A percentile compares a stretch with the other conserved stretches of the same genome.
phyloP scores from a whole-genome alignment of 495 filamentous ascomycete genomes.

The Talaromyces stipitatus region DNA sequence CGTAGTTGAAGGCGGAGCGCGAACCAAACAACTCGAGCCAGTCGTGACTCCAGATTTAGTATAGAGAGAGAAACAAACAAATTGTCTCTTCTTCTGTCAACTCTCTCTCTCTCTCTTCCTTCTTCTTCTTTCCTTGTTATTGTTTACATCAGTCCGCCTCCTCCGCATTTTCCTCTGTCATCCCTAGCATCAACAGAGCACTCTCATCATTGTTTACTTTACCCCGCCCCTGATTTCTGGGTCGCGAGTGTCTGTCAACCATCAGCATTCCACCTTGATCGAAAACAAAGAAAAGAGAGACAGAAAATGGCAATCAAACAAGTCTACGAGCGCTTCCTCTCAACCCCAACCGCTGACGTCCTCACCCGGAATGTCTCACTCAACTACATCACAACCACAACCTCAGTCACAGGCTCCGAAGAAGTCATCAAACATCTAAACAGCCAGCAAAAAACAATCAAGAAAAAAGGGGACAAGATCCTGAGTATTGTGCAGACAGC shows the following conservation, averaged over 20 bases:
- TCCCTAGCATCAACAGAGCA: neutral
- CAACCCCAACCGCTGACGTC: constrained; percentile 53
- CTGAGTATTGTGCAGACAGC: constrained; percentile 64
- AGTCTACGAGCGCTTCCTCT: constrained; percentile 73
- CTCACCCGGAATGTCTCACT: constrained; percentile 67
- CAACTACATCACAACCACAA: constrained; percentile 89
- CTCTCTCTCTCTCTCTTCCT: constrained; percentile 6
- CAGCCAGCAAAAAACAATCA: constrained; percentile 53
- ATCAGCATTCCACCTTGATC: neutral
- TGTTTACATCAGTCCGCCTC: neutral
- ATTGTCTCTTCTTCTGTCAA: neutral
- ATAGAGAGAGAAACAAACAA: neutral
- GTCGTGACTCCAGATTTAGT: neutral
- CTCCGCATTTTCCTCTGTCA: neutral
- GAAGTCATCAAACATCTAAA: constrained; percentile 73
- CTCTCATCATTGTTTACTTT: constrained; percentile 5
- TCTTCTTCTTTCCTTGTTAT: constrained; percentile 2
- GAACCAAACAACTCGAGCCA: neutral
- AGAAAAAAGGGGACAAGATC: constrained; percentile 71
- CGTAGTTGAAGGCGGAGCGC: neutral
- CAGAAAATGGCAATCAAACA: constrained; percentile 51
- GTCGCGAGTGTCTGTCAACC: neutral
- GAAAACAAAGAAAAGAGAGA: neutral
- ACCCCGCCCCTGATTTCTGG: neutral
- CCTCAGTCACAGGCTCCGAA: constrained; percentile 43